Conservation (phyloP, 2,329 filamentous ascomycete species). For the Penicillium brasilianum region DNA sequence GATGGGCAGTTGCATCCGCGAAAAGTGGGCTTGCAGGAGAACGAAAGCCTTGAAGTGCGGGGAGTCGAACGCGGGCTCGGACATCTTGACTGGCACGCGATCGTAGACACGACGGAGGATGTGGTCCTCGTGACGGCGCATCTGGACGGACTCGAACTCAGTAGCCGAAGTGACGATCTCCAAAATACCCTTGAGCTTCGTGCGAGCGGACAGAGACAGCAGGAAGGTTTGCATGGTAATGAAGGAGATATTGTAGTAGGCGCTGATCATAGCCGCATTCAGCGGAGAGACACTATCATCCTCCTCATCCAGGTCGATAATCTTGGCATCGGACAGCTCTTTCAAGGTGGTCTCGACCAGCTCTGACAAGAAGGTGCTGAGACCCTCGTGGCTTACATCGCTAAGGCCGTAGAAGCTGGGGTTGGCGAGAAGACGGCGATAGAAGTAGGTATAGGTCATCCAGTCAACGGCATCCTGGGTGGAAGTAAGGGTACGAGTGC, state of each 20-base stretch:
- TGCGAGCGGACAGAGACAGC: constrained; percentile 82
- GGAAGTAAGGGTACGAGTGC: constrained; percentile 91
- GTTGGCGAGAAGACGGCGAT: constrained; percentile 90
- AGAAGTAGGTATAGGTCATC: constrained; percentile 98
- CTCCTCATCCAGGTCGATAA: constrained; percentile 93
- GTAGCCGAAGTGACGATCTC: constrained; percentile 97
- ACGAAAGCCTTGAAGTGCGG: constrained; percentile 98
- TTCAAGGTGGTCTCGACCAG: constrained; percentile 90
- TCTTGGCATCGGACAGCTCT: constrained; percentile 89
- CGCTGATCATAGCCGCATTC: constrained; percentile 96
- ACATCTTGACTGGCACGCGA: constrained; percentile 92
- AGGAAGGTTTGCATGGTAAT: constrained; percentile 99
- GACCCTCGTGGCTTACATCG: constrained; percentile 85
- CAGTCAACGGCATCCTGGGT: constrained; percentile 98
- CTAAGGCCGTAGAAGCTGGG: constrained; percentile 94
- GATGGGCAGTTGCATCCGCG: constrained; percentile 92
- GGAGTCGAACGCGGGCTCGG: constrained; percentile 82
- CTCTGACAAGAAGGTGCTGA: constrained; percentile 94
- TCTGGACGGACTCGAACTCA: constrained; percentile 94
- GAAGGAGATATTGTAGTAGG: constrained; percentile 99
- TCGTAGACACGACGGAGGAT: constrained; percentile 92
- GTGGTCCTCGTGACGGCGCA: constrained; percentile 87
- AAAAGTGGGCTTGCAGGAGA: constrained; percentile 96
- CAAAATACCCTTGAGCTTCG: constrained; percentile 94
- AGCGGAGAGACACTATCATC: constrained; percentile 87